Evolutionary conservation across 352 stramenopile genomes (phyloP).

Genomic region (Thraustochytrium striatum): DNA sequence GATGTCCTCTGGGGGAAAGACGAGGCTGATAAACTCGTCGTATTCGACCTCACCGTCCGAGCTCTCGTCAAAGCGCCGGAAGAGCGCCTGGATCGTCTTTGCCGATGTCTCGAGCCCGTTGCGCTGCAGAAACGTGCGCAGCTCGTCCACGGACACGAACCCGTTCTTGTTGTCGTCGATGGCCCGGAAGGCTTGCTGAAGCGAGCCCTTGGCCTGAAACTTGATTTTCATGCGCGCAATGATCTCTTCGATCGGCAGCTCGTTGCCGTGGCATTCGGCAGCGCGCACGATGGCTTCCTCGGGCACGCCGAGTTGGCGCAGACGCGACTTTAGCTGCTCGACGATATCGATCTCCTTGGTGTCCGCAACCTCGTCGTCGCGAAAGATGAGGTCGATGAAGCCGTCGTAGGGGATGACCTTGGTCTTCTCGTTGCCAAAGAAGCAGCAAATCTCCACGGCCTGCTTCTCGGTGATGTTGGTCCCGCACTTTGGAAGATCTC

Average conservation of each 20-base stretch:
- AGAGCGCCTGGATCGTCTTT: background rate
- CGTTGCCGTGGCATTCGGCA: background rate
- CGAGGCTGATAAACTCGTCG: conserved; percentile 31
- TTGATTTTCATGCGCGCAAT: conserved; percentile 13
- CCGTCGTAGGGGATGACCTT: conserved; percentile 34
- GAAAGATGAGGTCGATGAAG: conserved; percentile 45
- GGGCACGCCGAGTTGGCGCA: conserved; percentile 17
- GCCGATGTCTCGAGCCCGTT: background rate
- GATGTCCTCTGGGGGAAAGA: conserved; percentile 19
- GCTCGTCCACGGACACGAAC: conserved; percentile 7
- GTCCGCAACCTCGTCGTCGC: conserved; percentile 1
- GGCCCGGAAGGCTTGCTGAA: conserved; percentile 13
- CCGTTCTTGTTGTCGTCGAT: conserved; percentile 42
- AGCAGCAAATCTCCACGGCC: conserved; percentile 12
- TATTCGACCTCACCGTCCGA: conserved; percentile 26
- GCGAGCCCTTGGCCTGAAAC: conserved; percentile 41
- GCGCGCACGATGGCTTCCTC: conserved; percentile 11
- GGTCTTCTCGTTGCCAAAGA: conserved; percentile 9
- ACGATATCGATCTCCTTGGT: conserved; percentile 1
- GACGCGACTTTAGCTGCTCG: conserved; percentile 12
- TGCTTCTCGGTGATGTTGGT: background rate
- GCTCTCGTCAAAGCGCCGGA: background rate
- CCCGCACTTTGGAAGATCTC: conserved; percentile 33
- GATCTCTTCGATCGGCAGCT: conserved; percentile 32
- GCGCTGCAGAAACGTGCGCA: conserved; percentile 24